A percentile compares a stretch with the other conserved stretches of the same genome.
phyloP scores from a whole-genome alignment of 202 grass and related monocot species.

The Brachypodium distachyon region DNA sequence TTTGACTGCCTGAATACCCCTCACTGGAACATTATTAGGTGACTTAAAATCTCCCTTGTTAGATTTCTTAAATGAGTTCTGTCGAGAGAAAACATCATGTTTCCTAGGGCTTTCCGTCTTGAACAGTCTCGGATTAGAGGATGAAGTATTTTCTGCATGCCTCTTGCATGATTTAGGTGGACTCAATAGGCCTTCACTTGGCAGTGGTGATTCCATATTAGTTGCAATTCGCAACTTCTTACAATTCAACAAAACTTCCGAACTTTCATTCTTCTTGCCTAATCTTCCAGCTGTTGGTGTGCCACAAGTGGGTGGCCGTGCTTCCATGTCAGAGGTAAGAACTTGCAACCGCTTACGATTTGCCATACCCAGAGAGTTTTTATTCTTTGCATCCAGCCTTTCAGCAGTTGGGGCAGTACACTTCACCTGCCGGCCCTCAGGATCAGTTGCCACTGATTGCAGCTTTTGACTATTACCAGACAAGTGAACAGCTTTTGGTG shows the following conservation, averaged over 20 bases:
- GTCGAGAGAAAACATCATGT: constrained; percentile 34
- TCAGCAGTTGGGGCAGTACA: constrained; percentile 12
- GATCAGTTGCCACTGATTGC: constrained; percentile 17
- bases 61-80: constrained; percentile 51
- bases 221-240: constrained; percentile 56
- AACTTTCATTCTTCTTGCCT: constrained; percentile 25
- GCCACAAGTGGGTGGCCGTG: constrained; percentile 3
- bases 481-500: constrained; percentile 18
- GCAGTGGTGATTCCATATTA: constrained; percentile 26
- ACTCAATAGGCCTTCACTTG: constrained; percentile 33
- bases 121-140: constrained; percentile 18
- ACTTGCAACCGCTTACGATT: constrained; percentile 30
- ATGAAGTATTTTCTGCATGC: constrained; percentile 9
- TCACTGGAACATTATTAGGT: constrained; percentile 25
- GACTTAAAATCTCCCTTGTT: constrained; percentile 27
- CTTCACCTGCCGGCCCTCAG: constrained; percentile 14
- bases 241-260: constrained; percentile 28
- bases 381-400: constrained; percentile 22
- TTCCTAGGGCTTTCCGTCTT: constrained; percentile 48
- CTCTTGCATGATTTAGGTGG: constrained; percentile 44
- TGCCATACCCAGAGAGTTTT: constrained; percentile 12
- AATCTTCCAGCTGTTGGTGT: constrained; percentile 7
- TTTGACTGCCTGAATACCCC: constrained; percentile 29
- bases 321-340: constrained; percentile 20
- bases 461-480: constrained; percentile 29